These are phyloP conservation scores for Sclerotinia spermophila DNA, from an alignment of 2,329 filamentous ascomycete genomes.

Conservation along the genomic window DNA sequence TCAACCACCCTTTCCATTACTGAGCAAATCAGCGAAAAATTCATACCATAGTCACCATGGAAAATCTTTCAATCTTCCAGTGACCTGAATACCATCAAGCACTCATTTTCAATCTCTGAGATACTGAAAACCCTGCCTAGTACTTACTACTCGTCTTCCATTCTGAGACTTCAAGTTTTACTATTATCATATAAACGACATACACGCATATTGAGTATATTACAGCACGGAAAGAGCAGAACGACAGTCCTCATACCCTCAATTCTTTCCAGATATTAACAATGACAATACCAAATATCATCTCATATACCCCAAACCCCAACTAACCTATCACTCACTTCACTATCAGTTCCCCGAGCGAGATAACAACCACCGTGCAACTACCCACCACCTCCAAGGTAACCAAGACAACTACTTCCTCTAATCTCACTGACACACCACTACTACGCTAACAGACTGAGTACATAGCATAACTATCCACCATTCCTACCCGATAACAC, in stretches of 20 bases:
- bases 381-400: background rate
- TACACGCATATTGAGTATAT: background rate
- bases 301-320: background rate
- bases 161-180: background rate
- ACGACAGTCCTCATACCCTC: background rate
- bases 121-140: background rate
- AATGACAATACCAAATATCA: background rate
- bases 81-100: background rate
- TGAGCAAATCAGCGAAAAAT: too few relatives aligned
- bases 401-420: background rate
- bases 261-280: background rate
- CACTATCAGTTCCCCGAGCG: too few relatives aligned
- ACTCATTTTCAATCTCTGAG: accelerated
- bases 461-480: background rate
- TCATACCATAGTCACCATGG: too few relatives aligned
- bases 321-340: too few relatives aligned
- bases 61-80: background rate
- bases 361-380: too few relatives aligned
- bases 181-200: background rate
- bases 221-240: background rate
- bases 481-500: background rate
- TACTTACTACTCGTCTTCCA: too few relatives aligned
- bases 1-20: background rate
- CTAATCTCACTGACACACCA: background rate
- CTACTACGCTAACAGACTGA: too few relatives aligned